These are phyloP conservation scores for Patellifolia procumbens DNA, from an alignment of 179 eudicot genomes.

Conservation along the genomic window DNA sequence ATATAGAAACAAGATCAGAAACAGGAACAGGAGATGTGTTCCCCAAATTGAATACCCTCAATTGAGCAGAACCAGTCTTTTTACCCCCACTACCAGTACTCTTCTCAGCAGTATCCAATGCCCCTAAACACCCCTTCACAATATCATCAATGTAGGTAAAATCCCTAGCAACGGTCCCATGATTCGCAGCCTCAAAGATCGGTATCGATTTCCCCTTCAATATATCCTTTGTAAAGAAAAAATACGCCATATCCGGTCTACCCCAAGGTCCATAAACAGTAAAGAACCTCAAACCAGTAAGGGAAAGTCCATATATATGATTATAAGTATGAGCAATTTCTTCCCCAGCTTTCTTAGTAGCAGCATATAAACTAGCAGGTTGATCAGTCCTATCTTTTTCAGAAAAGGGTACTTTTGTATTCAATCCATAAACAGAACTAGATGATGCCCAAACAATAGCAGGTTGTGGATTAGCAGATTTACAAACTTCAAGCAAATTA, in stretches of 20 bases:
- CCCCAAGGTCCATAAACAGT: conserved; percentile 99
- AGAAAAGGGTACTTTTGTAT: conserved; percentile 71
- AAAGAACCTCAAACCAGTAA: conserved; percentile 76
- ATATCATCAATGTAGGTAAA: conserved; percentile 88
- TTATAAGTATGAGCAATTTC: conserved; percentile 86
- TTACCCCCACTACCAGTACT: conserved; percentile 90
- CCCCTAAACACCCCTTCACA: conserved; percentile 86
- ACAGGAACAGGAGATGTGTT: conserved; percentile 92
- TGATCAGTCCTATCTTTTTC: conserved; percentile 79
- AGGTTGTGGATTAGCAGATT: conserved; percentile 70
- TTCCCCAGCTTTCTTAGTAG: conserved; percentile 84
- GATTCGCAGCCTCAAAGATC: conserved; percentile 69
- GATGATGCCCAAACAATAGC: conserved; percentile 81
- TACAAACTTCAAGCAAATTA: conserved; percentile 61
- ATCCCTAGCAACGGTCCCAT: conserved; percentile 85
- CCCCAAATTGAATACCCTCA: conserved; percentile 84
- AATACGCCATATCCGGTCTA: conserved; percentile 94
- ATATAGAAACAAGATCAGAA: conserved; percentile 64
- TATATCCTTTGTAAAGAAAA: conserved; percentile 81
- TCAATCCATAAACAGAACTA: conserved; percentile 78
- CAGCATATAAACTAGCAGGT: conserved; percentile 85
- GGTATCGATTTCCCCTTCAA: conserved; percentile 64
- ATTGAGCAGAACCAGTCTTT: conserved; percentile 77
- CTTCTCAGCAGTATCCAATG: conserved; percentile 82
- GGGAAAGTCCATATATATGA: conserved; percentile 70